Evolutionary conservation across 2,329 filamentous ascomycete genomes (phyloP).

Genomic region (Trichoderma sp.): DNA sequence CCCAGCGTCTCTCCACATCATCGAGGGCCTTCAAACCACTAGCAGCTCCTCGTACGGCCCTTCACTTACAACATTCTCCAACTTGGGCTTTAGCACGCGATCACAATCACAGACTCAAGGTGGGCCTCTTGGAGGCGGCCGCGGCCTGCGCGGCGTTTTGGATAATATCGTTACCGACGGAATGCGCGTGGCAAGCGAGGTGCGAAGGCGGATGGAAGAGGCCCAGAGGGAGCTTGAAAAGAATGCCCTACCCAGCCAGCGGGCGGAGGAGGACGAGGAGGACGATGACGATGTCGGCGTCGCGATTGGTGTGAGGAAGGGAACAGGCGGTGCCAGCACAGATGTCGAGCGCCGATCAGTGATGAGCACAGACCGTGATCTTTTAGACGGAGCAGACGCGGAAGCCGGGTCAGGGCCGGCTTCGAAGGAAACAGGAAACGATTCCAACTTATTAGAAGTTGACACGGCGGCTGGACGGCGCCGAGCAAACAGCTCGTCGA

Average conservation of each 20-base stretch:
- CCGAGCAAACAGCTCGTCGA: slow-evolving; percentile 28
- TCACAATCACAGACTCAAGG: slow-evolving; percentile 38
- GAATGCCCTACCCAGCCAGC: slow-evolving; percentile 64
- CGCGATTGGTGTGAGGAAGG: slow-evolving; percentile 41
- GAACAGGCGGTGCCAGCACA: slow-evolving; percentile 38
- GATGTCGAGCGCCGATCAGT: slow-evolving; percentile 63
- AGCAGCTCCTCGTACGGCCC: slow-evolving; percentile 41
- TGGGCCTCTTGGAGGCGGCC: slow-evolving; percentile 48
- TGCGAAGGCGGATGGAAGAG: slow-evolving; percentile 89
- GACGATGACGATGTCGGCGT: slow-evolving; percentile 56
- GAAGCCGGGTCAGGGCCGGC: slow-evolving; percentile 50
- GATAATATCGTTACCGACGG: slow-evolving; percentile 98
- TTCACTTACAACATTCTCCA: slow-evolving; percentile 82
- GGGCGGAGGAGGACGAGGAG: slow-evolving; percentile 67
- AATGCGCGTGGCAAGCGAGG: slow-evolving; percentile 92
- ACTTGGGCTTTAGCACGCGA: slow-evolving; percentile 56
- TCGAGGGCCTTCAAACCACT: slow-evolving; percentile 53
- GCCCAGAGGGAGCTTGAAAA: slow-evolving; percentile 88
- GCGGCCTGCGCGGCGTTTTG: slow-evolving; percentile 84
- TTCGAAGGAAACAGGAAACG: slow-evolving; percentile 32
- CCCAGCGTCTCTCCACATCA: slow-evolving; percentile 85
- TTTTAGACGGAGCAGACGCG: slow-evolving; percentile 72
- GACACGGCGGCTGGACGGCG: slow-evolving; percentile 28
- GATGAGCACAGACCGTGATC: slow-evolving; percentile 63
- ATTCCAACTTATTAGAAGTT: slow-evolving; percentile 36